Percentiles rank a stretch among this genome's conserved stretches.
Evolutionary conservation across 345 rosid species (phyloP).

Genomic region (Aquilaria sinensis): DNA sequence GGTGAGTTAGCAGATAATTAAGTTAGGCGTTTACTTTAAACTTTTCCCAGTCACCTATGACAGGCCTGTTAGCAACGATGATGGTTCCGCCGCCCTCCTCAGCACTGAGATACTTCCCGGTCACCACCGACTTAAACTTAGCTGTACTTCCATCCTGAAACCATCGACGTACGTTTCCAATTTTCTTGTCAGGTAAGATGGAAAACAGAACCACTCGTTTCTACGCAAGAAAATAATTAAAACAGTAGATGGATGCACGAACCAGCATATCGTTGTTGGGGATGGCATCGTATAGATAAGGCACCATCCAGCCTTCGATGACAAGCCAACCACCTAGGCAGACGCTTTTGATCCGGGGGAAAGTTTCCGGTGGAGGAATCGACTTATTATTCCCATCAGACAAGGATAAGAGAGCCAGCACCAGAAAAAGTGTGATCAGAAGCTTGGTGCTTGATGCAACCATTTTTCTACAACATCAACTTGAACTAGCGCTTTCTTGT

Average conservation of each 20-base stretch:
- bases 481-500: no score
- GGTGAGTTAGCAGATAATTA: not conserved
- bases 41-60: slow-evolving; percentile 16
- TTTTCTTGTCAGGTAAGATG: no score
- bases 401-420: no score
- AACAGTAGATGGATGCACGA: not conserved
- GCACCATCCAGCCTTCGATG: slow-evolving; percentile 54
- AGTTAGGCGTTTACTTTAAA: no score
- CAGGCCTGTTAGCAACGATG: slow-evolving; percentile 35
- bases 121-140: slow-evolving; percentile 38
- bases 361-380: no score
- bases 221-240: no score
- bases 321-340: slow-evolving; percentile 63
- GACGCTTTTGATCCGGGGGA: slow-evolving; percentile 27
- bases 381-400: no score
- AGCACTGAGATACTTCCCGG: slow-evolving; percentile 42
- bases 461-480: no score
- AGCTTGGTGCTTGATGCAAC: no score
- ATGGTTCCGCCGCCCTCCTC: slow-evolving; percentile 45
- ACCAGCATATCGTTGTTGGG: slow-evolving; percentile 52
- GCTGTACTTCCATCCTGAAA: slow-evolving; percentile 40
- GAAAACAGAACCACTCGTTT: no score
- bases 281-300: slow-evolving; percentile 48
- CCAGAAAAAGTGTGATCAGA: no score
- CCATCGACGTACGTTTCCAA: no score